These are phyloP conservation scores for Homolaphlyctis polyrhiza DNA, from an alignment of 371 early-diverging fungal species.

Conservation along the genomic window DNA sequence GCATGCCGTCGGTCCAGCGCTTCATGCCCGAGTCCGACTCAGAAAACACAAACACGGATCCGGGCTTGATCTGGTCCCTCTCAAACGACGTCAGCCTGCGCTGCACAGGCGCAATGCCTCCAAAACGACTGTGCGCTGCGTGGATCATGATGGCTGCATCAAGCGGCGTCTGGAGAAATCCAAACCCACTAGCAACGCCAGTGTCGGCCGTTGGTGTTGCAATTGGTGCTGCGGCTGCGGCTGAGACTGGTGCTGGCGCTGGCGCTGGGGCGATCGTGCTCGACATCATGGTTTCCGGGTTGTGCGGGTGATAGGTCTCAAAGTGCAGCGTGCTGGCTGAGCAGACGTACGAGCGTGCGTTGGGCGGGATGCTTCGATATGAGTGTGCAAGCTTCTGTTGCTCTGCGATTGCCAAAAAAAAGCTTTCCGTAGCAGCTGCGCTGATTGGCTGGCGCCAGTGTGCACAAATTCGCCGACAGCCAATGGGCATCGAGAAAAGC, in stretches of 20 bases:
- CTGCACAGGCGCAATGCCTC: conserved; percentile 24
- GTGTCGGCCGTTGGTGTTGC: not conserved
- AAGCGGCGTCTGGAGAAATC: conserved; percentile 8
- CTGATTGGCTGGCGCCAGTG: too few species aligned
- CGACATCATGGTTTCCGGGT: not conserved
- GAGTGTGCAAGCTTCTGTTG: too few species aligned
- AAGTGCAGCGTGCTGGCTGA: not conserved
- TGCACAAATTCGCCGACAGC: too few species aligned
- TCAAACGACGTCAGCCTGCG: conserved; percentile 58
- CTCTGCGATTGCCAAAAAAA: too few species aligned
- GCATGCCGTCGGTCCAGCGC: conserved; percentile 34
- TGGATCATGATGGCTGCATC: conserved; percentile 13
- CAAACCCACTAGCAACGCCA: not conserved
- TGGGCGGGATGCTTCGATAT: not conserved
- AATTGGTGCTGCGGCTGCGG: not conserved
- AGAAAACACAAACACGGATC: conserved; percentile 77
- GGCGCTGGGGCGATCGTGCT: not conserved
- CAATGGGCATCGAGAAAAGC: too few species aligned
- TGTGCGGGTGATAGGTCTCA: not conserved
- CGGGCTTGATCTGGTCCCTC: conserved; percentile 68
- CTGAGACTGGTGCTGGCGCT: not conserved
- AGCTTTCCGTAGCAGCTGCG: too few species aligned
- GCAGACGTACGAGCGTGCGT: not conserved
- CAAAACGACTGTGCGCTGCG: not conserved
- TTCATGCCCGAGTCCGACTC: conserved; percentile 84